phyloP scores from a whole-genome alignment of 257 asterid species.

The Osmanthus fragrans region DNA sequence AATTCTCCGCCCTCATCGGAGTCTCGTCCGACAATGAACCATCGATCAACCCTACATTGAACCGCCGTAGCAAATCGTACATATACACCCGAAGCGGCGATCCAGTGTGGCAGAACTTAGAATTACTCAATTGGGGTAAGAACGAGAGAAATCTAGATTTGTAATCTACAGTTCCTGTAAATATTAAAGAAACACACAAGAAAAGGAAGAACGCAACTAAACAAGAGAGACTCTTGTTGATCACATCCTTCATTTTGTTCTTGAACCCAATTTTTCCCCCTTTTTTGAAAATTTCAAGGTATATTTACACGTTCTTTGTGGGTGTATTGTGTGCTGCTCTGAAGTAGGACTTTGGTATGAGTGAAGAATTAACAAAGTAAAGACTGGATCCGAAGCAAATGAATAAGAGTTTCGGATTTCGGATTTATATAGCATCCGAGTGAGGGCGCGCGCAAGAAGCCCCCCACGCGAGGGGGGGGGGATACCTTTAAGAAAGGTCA shows the following conservation, averaged over 20 bases:
- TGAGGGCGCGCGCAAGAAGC: too few species aligned
- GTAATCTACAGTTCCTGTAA: slow-evolving; percentile 47
- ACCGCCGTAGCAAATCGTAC: slow-evolving; percentile 57
- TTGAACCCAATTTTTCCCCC: background rate
- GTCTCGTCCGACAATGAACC: slow-evolving; percentile 31
- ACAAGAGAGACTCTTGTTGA: slow-evolving; percentile 37
- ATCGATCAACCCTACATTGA: slow-evolving; percentile 49
- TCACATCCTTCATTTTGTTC: slow-evolving; percentile 36
- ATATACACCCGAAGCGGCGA: slow-evolving; percentile 51
- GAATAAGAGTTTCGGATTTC: background rate
- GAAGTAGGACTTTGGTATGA: background rate
- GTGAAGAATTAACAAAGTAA: background rate
- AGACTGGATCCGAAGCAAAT: background rate
- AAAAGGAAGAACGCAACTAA: slow-evolving; percentile 39
- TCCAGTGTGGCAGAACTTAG: slow-evolving; percentile 26
- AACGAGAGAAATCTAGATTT: slow-evolving; percentile 34
- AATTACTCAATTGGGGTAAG: slow-evolving; percentile 41
- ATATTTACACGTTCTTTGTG: background rate
- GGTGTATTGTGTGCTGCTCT: background rate
- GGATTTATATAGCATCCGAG: background rate
- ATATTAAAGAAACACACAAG: slow-evolving; percentile 34
- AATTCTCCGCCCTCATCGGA: slow-evolving; percentile 38
- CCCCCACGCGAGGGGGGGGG: too few species aligned
- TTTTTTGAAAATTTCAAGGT: background rate
- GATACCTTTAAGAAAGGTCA: too few species aligned